Evolutionary conservation across 176 grass and related monocot species (phyloP).

Genomic region (Microstegium vimineum): DNA sequence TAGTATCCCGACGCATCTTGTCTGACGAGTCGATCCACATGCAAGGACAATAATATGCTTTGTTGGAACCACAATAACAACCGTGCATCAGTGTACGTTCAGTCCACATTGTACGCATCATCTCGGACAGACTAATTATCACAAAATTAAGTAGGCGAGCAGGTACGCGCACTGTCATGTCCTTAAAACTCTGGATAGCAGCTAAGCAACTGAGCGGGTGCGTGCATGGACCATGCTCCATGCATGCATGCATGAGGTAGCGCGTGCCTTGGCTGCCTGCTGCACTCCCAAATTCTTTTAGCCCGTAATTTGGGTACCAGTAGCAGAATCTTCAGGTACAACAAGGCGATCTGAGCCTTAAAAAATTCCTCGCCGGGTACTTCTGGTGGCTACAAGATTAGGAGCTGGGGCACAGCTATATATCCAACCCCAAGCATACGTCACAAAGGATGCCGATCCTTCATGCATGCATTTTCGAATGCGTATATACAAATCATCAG

Average conservation of each 20-base stretch:
- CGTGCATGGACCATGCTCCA: slow-evolving; percentile 9
- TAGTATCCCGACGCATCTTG: not conserved
- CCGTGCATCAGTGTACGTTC: not conserved
- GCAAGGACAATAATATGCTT: not conserved
- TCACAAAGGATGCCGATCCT: slow-evolving; percentile 1
- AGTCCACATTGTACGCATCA: not conserved
- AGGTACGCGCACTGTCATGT: not conserved
- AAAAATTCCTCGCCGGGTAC: not conserved
- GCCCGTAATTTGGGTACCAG: not conserved
- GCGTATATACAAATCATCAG: not conserved
- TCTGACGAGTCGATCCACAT: not conserved
- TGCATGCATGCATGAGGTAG: not conserved
- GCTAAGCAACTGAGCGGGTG: not conserved
- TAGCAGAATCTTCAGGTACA: slow-evolving; percentile 30
- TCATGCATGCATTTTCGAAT: not conserved
- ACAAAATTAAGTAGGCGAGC: not conserved
- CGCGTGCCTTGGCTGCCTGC: not conserved
- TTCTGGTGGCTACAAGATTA: slow-evolving; percentile 3
- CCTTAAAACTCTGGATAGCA: not conserved
- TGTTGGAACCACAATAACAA: not conserved
- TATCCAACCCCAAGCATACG: slow-evolving; percentile 30
- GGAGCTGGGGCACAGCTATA: not conserved
- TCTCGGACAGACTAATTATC: not conserved
- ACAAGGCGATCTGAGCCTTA: not conserved
- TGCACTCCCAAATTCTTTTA: slow-evolving; percentile 21